phyloP scores from a whole-genome alignment of 176 grass and related monocot species.

The Oryza coarctata region DNA sequence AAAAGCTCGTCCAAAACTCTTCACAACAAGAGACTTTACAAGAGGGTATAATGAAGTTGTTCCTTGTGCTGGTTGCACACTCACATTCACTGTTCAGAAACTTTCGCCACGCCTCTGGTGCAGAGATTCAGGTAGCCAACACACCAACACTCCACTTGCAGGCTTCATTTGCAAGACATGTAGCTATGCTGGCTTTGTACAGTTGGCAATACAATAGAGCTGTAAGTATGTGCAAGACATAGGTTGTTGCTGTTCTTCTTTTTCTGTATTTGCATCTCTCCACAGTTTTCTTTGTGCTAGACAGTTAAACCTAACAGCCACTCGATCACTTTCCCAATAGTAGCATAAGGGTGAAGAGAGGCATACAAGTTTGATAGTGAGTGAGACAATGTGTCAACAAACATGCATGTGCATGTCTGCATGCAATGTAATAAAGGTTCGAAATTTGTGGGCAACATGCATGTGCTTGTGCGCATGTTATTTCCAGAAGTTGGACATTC shows the following conservation, averaged over 20 bases:
- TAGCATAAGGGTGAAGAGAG: neutral
- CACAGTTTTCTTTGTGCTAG: neutral
- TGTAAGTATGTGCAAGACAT: neutral
- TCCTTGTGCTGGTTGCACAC: neutral
- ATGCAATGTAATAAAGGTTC: neutral
- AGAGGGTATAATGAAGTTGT: neutral
- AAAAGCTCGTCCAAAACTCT: neutral
- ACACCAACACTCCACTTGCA: neutral
- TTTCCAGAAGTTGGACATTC: conserved; percentile 1
- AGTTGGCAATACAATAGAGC: neutral
- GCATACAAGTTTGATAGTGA: neutral
- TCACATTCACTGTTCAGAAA: neutral
- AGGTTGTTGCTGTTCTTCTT: neutral
- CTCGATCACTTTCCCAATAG: neutral
- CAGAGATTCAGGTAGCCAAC: neutral
- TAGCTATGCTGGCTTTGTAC: neutral
- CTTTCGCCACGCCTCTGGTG: neutral
- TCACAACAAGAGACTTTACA: too few species aligned
- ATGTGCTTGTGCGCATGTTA: neutral
- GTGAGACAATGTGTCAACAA: neutral
- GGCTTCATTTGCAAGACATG: neutral
- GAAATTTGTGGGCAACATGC: neutral
- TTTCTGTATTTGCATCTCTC: neutral
- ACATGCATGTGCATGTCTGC: neutral
- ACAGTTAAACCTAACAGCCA: neutral